phyloP scores from a whole-genome alignment of 1,284 basidiomycete species.

The Cutaneotrichosporon sp. region DNA sequence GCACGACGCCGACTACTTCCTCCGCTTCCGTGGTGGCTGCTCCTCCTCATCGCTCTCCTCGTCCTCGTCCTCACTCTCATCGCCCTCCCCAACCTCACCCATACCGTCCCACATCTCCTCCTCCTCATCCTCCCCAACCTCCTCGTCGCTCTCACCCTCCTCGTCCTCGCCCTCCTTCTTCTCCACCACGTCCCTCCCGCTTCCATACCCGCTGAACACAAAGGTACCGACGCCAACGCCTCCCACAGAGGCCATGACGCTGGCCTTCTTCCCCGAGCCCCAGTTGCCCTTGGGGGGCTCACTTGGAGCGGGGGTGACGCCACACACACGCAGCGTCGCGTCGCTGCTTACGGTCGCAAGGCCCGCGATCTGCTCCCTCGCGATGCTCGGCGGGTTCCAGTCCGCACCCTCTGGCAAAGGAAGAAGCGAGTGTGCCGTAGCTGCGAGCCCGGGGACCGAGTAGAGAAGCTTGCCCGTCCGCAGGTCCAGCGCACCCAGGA shows the following conservation, averaged over 20 bases:
- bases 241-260: conserved; percentile 68
- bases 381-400: conserved; percentile 2
- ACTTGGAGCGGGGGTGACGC: conserved; percentile 62
- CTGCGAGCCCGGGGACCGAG: conserved; percentile 59
- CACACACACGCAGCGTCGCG: conserved; percentile 66
- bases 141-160: conserved; percentile 36
- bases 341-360: conserved; percentile 48
- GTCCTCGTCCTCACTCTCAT: conserved; percentile 49
- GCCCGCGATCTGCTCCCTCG: conserved; percentile 22
- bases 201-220: conserved; percentile 58
- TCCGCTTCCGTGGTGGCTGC: conserved; percentile 12
- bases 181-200: conserved; percentile 57
- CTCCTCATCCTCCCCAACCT: conserved; percentile 34
- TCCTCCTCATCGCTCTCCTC: conserved; percentile 8
- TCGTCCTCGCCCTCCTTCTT: conserved; percentile 23
- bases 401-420: conserved; percentile 29
- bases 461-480: conserved; percentile 72
- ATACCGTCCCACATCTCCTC: conserved; percentile 37
- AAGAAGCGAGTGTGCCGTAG: conserved; percentile 43
- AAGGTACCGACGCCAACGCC: conserved; percentile 61
- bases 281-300: conserved; percentile 59
- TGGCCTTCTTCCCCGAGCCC: conserved; percentile 64
- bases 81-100: conserved; percentile 27
- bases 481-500: conserved; percentile 70
- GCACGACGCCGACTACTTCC: conserved; percentile 9